These are phyloP conservation scores for Alternaria alternata DNA, from an alignment of 2,329 filamentous ascomycete species.

Conservation along the genomic window DNA sequence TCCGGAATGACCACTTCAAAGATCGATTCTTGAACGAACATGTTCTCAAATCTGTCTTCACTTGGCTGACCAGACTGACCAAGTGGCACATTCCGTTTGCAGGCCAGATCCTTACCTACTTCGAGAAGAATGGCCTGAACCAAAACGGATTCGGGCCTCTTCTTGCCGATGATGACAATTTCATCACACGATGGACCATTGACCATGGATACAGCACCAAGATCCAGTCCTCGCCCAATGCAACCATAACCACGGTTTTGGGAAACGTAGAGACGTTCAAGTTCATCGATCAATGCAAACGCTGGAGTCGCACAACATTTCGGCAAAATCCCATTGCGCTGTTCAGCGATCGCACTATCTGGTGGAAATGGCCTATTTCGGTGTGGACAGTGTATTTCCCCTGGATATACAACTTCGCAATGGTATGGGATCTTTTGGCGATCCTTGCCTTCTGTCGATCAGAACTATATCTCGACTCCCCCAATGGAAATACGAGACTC, in stretches of 20 bases:
- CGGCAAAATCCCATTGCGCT: slow-evolving; percentile 35
- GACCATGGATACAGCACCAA: slow-evolving; percentile 58
- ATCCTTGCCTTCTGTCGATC: slow-evolving; percentile 19
- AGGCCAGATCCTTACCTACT: neutral
- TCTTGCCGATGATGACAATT: slow-evolving; percentile 51
- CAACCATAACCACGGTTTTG: slow-evolving; percentile 60
- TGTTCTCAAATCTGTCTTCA: neutral
- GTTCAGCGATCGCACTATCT: slow-evolving; percentile 30
- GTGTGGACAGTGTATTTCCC: slow-evolving; percentile 35
- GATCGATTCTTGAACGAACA: slow-evolving; percentile 32
- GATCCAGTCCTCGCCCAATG: slow-evolving; percentile 61
- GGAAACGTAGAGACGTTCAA: slow-evolving; percentile 21
- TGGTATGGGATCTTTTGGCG: slow-evolving; percentile 31
- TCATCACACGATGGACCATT: slow-evolving; percentile 62
- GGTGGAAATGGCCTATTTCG: slow-evolving; percentile 34
- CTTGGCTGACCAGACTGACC: neutral
- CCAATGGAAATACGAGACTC: slow-evolving; percentile 4
- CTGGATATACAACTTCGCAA: slow-evolving; percentile 37
- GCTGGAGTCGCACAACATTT: slow-evolving; percentile 37
- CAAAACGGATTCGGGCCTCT: slow-evolving; percentile 27
- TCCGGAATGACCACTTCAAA: slow-evolving; percentile 31
- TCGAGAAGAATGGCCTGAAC: neutral
- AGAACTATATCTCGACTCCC: slow-evolving; percentile 11
- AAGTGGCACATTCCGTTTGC: neutral
- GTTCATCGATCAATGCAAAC: slow-evolving; percentile 32